phyloP scores from a whole-genome alignment of 768 basidiomycete genomes.

The Sporobolomyces roseus region DNA sequence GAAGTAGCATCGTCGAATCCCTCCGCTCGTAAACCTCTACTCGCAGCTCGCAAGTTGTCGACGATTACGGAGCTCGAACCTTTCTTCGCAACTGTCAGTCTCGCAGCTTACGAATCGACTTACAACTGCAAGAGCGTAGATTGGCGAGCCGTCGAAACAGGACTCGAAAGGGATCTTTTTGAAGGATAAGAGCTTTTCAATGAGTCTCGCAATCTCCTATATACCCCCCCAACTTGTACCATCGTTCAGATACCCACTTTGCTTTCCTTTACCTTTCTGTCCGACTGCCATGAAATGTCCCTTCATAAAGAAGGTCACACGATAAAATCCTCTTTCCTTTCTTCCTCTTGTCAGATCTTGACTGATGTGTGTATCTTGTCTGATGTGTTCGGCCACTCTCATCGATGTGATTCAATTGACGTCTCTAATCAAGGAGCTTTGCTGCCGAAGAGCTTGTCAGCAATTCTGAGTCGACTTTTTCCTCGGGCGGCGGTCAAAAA shows the following conservation, averaged over 20 bases:
- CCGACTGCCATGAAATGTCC: no score
- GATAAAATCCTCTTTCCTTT: no score
- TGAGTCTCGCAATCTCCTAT: not conserved
- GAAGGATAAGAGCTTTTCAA: conserved; percentile 52
- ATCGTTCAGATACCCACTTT: not conserved
- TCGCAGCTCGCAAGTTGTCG: conserved; percentile 51
- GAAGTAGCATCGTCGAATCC: not conserved
- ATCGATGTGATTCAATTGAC: no score
- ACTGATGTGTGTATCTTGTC: no score
- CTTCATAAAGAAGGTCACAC: no score
- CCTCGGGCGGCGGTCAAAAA: no score
- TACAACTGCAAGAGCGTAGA: conserved; percentile 80
- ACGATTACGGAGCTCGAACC: conserved; percentile 59
- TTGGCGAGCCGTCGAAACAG: conserved; percentile 80
- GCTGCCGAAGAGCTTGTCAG: no score
- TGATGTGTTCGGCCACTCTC: no score
- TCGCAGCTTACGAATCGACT: conserved; percentile 82
- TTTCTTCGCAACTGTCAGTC: conserved; percentile 86
- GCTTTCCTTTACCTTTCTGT: no score
- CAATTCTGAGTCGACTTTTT: no score
- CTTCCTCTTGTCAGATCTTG: no score
- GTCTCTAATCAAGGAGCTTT: no score
- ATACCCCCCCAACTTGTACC: not conserved
- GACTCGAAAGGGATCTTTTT: conserved; percentile 82
- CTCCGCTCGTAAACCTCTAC: conserved; percentile 62